Percentiles rank a stretch among this genome's conserved stretches.
Conservation (phyloP, 2,329 filamentous ascomycete species). For the Verticillium zaregamsianum region DNA sequence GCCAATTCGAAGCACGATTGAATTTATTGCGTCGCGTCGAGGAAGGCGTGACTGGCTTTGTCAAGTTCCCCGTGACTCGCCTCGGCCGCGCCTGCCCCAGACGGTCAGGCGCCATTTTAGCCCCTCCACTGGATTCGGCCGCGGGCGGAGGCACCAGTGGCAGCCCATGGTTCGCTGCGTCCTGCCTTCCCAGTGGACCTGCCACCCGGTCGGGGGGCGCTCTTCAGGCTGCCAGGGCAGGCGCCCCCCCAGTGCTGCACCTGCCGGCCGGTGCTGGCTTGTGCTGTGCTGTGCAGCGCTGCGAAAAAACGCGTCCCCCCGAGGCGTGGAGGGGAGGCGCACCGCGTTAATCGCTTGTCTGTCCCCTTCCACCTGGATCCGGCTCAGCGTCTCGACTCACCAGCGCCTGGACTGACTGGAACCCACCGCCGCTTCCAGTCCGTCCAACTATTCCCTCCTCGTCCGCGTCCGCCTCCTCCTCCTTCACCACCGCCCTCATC, state of each 20-base stretch:
- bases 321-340: neutral
- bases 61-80: neutral
- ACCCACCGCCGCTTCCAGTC: neutral
- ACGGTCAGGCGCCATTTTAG: neutral
- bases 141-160: neutral
- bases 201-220: neutral
- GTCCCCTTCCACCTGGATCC: neutral
- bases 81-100: neutral
- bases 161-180: neutral
- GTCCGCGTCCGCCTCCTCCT: conserved; percentile 4
- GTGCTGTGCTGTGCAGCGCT: neutral
- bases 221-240: neutral
- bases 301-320: neutral
- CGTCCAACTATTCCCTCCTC: conserved; percentile 1
- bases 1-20: no score
- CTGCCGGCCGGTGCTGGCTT: neutral
- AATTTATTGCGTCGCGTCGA: neutral
- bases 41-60: neutral
- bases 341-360: neutral
- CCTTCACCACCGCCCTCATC: neutral
- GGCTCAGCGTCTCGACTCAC: conserved; percentile 1
- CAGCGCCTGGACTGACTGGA: neutral
- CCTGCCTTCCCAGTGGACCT: neutral
- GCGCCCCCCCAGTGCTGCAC: neutral
- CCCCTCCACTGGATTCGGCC: neutral